phyloP scores from a whole-genome alignment of 2,329 filamentous ascomycete genomes.

The Byssochlamys sp. region DNA sequence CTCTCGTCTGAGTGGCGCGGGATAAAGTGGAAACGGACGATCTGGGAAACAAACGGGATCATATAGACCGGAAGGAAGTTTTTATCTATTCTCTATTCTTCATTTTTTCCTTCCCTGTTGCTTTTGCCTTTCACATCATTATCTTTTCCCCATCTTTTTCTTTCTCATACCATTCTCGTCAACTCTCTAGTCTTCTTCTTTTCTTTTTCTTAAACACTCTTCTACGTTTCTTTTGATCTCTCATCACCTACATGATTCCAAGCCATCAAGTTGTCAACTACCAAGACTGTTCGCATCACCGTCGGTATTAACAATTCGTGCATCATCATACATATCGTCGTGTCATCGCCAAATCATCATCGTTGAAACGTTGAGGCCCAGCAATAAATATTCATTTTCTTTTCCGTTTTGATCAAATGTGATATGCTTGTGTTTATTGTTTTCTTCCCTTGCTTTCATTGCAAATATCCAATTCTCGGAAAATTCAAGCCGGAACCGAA shows the following conservation, averaged over 20 bases:
- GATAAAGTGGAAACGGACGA: constrained; percentile 29
- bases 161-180: constrained; percentile 13
- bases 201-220: constrained; percentile 7
- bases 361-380: not conserved
- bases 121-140: constrained; percentile 8
- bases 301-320: not conserved
- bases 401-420: not conserved
- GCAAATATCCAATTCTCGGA: not conserved
- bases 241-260: constrained; percentile 10
- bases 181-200: constrained; percentile 17
- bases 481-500: not conserved
- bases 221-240: constrained; percentile 13
- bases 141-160: constrained; percentile 13
- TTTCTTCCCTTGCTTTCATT: not conserved
- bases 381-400: not conserved
- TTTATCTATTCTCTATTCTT: constrained; percentile 23
- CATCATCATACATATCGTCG: not conserved
- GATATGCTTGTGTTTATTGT: not conserved
- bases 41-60: constrained; percentile 29
- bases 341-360: not conserved
- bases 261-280: constrained; percentile 8
- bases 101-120: constrained; percentile 7
- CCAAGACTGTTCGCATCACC: not conserved
- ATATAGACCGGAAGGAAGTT: constrained; percentile 25
- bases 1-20: constrained; percentile 25